Base-by-base conservation (phyloP, 2,329 filamentous ascomycete genomes). In the Colletotrichum truncatum region DNA sequence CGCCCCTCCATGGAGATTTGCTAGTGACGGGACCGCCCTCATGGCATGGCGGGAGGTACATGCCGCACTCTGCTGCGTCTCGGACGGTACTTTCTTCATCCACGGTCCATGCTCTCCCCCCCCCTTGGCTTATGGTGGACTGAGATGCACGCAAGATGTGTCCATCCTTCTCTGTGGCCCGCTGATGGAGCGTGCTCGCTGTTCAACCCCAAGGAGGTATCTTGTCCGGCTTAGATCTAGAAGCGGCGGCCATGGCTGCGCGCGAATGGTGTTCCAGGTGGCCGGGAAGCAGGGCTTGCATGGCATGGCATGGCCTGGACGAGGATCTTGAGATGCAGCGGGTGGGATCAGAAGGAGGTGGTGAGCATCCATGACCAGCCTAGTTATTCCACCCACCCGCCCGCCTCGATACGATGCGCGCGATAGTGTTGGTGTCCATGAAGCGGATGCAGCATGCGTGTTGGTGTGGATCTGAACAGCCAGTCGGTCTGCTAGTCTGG, bases 281-380 rank as follows among this genome's bases (percentile, higher is more conserved):
- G 56, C 39, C 56, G 62, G 62, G 49, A 61, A 41, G 39, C 48
- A 48, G 56, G 57, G 48, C 62, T 61, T 60, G 48, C 62, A 66
- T 66, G 58, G 58, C 57, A 63, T 46, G 61, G 62, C 39, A 46
- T 34, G 48, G 61, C 46, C 53, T 63, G 41, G 61, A 36, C 56
- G 62, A 65, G 62, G 62, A 65, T 61, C 62, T 61, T 61, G 56
- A 65, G 62, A 65, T 65, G 62, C 56, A 61, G 62, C 62, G 56
- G 56, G 62, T 52, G 62, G 56, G 41, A 65, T 49, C 56, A 61
- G 39, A 49, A 53, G 41, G 43, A 48, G 48, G 62, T 61, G 48
- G 56, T 61, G 56, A 61, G 56, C 34, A 63, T 52, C 52, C 60
- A 63, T 45, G 62, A 30, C 48, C 46, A 64, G 61, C 56, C 46